Evolutionary conservation across 2,329 filamentous ascomycete genomes (phyloP), one percentile per base, ranked within the genome.

Genomic region (Aspergillus sp.): DNA sequence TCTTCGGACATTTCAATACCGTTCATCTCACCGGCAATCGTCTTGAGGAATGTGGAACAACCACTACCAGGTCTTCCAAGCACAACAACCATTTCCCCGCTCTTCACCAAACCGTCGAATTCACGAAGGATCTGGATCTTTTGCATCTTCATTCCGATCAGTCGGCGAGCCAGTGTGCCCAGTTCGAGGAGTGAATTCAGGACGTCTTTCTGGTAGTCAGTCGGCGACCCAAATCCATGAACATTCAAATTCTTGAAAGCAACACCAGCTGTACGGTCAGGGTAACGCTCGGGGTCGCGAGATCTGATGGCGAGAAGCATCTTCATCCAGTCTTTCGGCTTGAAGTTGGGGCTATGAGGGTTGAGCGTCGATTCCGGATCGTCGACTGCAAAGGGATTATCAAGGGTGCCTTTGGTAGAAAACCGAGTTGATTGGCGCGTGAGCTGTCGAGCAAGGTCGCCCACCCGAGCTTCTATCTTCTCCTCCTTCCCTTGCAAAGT

Each of bases 1-100:
- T 61, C 59, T 5, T 63, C 58, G 65, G 63, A 36, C 93, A 81
- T 65, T 83, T 85, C 70, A 93, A 88, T 60, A 23, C 91, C 91
- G 66, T 91, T 88, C 53, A 89, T 90, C 76, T 95, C 90, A 63
- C 91, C 91, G 6, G 91, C 85, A 65, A 95, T 85, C 0, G 91
- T 91, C 81, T 95, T 94, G 62, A 96, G 81, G 65, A 95, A 87
- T 1, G 91, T 96, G n/a, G 89, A 91, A 77, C 91, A 96, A 52
- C 77, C 77, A 45, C 60, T 63, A 9, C 65, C 65, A 1, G 65
- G 65, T 41, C 60, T 68, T 1, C 82, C 82, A 0, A 84, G 74
- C 2, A 84, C 82, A 2, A 84, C 72, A 32, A 84, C 74, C 76
- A 84, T 81, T 70, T 84, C 82, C 32, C 82, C 82, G 57, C 76